Base-by-base conservation (phyloP, 176 grass and related monocot genomes). In the Eremochloa ophiuroides region DNA sequence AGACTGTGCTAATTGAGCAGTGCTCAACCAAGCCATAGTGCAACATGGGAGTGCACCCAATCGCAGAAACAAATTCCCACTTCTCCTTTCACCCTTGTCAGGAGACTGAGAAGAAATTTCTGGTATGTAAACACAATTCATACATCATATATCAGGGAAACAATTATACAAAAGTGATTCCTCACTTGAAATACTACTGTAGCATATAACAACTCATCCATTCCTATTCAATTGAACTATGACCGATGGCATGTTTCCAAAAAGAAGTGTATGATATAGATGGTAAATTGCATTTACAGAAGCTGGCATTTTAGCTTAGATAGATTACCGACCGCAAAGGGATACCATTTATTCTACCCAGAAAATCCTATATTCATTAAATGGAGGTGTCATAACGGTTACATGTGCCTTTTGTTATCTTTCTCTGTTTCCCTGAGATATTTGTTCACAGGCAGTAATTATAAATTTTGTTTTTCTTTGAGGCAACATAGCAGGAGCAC, bases 21-120 rank as follows among this genome's bases (percentile, higher is more conserved):
- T 75, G 88, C 79, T 89, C 71, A 98, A 78, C 96, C 93, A 98
- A 35, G 86, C 88, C 73, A 74, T 83, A 30, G 75, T 77, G 74
- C 86, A 86, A 35, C 82, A 95, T 67, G 90, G 72, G 85, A 98
- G 73, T 40, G 73, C 1, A 64, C 59, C n/a, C 2, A 87, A 39
- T 84, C 59, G 28, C 27, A 74, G 80, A 46, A 87, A 51, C 46
- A 76, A 67, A 79, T 48, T 81, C 31, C 16, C 82, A 48, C 46
- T 50, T 62, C 40, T 83, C 92, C 71, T 78, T 62, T 33, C 31
- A 68, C 72, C 83, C 63, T 87, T 66, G 20, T 62, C 25, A 12
- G 62, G 50, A 10, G 4, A 1, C 41, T 61, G 40, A 27, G 13
- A 14, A 1, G 34, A 82, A 40, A 9, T 9, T 82, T 66, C 87